Evolutionary conservation across 768 basidiomycete species (phyloP).

Genomic region (Rubroboletus satanas): DNA sequence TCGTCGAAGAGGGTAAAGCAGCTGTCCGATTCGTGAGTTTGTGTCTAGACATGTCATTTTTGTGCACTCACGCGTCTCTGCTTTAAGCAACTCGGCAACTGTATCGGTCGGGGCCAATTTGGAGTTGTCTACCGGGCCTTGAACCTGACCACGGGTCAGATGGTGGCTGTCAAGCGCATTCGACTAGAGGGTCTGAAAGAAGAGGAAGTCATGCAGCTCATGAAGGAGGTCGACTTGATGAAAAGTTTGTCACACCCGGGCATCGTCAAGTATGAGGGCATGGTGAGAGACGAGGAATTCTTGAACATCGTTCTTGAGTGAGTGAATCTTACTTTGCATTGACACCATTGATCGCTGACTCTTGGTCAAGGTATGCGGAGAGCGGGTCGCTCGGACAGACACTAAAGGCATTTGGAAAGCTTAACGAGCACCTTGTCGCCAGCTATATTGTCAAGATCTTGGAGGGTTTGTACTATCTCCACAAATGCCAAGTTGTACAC

Average conservation of each 20-base stretch:
- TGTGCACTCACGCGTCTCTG: slow-evolving; percentile 8
- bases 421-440: slow-evolving; percentile 89
- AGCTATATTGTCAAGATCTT: slow-evolving; percentile 95
- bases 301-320: slow-evolving; percentile 94
- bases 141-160: slow-evolving; percentile 90
- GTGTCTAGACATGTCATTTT: background rate
- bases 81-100: slow-evolving; percentile 91
- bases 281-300: slow-evolving; percentile 84
- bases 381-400: slow-evolving; percentile 94
- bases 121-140: slow-evolving; percentile 94
- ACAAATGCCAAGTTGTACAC: slow-evolving; percentile 86
- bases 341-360: slow-evolving; percentile 12
- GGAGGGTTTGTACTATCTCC: slow-evolving; percentile 92
- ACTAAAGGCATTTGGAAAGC: slow-evolving; percentile 87
- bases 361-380: slow-evolving; percentile 75
- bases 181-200: slow-evolving; percentile 86
- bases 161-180: slow-evolving; percentile 99
- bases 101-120: slow-evolving; percentile 95
- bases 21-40: slow-evolving; percentile 76
- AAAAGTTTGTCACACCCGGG: slow-evolving; percentile 90
- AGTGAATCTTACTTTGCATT: slow-evolving; percentile 26
- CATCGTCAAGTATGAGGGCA: slow-evolving; percentile 97
- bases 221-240: slow-evolving; percentile 91
- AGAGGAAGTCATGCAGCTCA: slow-evolving; percentile 84
- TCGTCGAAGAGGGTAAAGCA: slow-evolving; percentile 77